A percentile compares a stretch with the other conserved stretches of the same genome.
Conservation (phyloP, 78 protist species). For the Dictyostelium brefeldianum region DNA sequence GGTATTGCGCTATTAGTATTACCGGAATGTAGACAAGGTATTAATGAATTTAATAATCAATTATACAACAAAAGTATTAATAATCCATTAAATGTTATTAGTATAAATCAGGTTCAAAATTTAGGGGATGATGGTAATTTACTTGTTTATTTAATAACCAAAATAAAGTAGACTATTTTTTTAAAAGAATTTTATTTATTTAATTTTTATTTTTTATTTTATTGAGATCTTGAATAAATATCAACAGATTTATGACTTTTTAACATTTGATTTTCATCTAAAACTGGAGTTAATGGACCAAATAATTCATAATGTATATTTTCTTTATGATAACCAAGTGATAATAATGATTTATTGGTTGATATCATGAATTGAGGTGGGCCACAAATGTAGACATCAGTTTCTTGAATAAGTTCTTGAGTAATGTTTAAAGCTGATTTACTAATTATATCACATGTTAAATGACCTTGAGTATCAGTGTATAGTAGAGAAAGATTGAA, state of each 20-base stretch:
- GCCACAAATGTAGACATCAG: conserved; percentile 46
- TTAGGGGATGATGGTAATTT: conserved; percentile 15
- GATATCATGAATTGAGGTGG: conserved; percentile 42
- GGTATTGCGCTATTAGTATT: not conserved
- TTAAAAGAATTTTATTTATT: too few relatives aligned
- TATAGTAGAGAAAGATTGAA: not conserved
- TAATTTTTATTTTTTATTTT: too few relatives aligned
- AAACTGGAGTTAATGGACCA: conserved; percentile 54
- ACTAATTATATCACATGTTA: not conserved
- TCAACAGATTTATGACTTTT: not conserved
- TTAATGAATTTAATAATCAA: not conserved
- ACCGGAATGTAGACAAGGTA: conserved; percentile 8
- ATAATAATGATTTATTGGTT: not conserved
- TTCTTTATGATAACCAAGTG: not conserved
- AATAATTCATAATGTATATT: conserved; percentile 55
- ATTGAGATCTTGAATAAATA: too few relatives aligned
- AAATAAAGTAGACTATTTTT: not conserved
- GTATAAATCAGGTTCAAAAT: not conserved
- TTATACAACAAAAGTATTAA: not conserved
- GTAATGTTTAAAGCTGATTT: not conserved
- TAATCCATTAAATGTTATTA: not conserved
- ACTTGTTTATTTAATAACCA: not conserved
- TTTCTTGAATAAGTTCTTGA: too few relatives aligned
- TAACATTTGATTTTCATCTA: not conserved
- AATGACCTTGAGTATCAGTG: not conserved